Conservation (phyloP, 768 basidiomycete species). For the Trametes coccinea region DNA sequence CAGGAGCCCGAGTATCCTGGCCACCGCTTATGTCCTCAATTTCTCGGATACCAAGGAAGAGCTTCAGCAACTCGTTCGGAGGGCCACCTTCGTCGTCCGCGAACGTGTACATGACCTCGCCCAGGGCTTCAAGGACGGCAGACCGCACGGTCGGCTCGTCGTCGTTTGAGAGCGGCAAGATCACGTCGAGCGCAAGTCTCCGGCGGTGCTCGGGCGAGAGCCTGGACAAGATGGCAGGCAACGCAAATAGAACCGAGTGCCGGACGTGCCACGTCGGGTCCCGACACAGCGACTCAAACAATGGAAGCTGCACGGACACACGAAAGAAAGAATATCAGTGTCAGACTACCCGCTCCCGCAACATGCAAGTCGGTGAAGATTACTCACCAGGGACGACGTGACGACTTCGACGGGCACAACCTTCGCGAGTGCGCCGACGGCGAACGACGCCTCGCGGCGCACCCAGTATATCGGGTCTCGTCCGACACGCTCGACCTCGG, state of each 20-base stretch:
- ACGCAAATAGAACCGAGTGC: slow-evolving; percentile 81
- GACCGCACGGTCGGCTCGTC: slow-evolving; percentile 67
- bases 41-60: slow-evolving; percentile 70
- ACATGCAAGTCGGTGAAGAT: background rate
- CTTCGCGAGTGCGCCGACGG: slow-evolving; percentile 86
- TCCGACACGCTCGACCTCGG: slow-evolving; percentile 69
- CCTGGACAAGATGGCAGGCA: slow-evolving; percentile 76
- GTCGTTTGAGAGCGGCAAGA: slow-evolving; percentile 64
- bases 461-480: slow-evolving; percentile 75
- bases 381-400: slow-evolving; percentile 57
- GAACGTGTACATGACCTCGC: slow-evolving; percentile 88
- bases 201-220: slow-evolving; percentile 60
- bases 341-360: background rate
- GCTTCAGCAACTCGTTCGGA: slow-evolving; percentile 68
- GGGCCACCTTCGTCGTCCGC: slow-evolving; percentile 62
- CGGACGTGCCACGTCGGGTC: slow-evolving; percentile 83
- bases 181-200: slow-evolving; percentile 62
- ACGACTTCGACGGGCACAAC: slow-evolving; percentile 79
- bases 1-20: background rate
- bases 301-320: slow-evolving; percentile 58
- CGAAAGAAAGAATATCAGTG: background rate
- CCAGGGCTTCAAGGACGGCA: slow-evolving; percentile 82
- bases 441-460: slow-evolving; percentile 82
- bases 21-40: slow-evolving; percentile 35
- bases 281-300: slow-evolving; percentile 67